A percentile compares a stretch with the other conserved stretches of the same genome.
Conservation (phyloP, 257 asterid species). For the Plantago elongata region DNA sequence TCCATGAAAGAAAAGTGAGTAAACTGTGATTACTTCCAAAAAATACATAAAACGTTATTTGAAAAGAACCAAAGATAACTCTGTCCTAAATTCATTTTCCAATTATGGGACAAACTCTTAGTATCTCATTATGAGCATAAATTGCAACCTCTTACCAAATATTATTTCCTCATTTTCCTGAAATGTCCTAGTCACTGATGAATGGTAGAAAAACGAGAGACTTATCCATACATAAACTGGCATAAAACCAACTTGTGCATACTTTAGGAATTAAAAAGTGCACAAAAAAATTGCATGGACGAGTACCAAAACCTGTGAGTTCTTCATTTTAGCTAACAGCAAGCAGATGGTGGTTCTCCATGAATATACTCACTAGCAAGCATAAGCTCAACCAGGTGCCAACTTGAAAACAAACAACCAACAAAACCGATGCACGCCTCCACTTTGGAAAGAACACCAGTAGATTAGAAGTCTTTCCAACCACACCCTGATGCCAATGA, state of each 20-base stretch:
- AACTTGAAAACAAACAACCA: constrained; percentile 16
- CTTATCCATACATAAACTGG: too few relatives aligned
- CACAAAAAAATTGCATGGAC: constrained; percentile 5
- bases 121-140: neutral
- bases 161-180: too few relatives aligned
- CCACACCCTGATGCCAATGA: neutral
- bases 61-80: neutral
- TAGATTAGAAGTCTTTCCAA: neutral
- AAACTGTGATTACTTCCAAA: neutral
- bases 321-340: constrained; percentile 47
- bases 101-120: neutral
- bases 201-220: too few relatives aligned
- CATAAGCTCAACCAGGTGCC: constrained; percentile 13
- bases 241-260: too few relatives aligned
- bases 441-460: constrained; percentile 25
- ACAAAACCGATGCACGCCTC: constrained; percentile 21
- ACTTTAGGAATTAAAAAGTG: neutral
- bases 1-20: constrained; percentile 4
- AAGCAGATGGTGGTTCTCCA: constrained; percentile 34
- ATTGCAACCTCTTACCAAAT: neutral
- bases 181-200: neutral
- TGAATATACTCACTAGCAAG: constrained; percentile 21
- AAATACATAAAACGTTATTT: neutral
- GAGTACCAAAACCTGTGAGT: constrained; percentile 28
- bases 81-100: neutral